phyloP scores from a whole-genome alignment of 495 filamentous ascomycete genomes.

The Daldinia vernicosa region DNA sequence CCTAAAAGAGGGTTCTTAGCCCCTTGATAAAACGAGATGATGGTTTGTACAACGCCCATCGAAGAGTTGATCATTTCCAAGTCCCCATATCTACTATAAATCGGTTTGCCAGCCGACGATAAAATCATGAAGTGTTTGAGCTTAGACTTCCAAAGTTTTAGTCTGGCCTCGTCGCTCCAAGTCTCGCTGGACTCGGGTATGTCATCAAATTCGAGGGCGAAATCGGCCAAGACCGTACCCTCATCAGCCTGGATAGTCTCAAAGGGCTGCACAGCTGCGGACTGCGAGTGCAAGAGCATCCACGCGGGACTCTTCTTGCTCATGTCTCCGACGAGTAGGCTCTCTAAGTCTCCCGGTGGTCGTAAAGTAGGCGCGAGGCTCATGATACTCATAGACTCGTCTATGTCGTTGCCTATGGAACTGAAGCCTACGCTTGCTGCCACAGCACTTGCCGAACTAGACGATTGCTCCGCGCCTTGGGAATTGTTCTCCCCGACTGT shows the following conservation, averaged over 20 bases:
- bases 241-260: conserved; percentile 58
- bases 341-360: conserved; percentile 78
- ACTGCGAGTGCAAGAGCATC: conserved; percentile 65
- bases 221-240: conserved; percentile 66
- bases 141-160: conserved; percentile 82
- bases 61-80: conserved; percentile 87
- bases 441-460: conserved; percentile 47
- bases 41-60: conserved; percentile 96
- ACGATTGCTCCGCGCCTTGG: conserved; percentile 22
- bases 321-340: conserved; percentile 76
- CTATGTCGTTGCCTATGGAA: conserved; percentile 59
- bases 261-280: conserved; percentile 66
- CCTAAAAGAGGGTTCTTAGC: conserved; percentile 76
- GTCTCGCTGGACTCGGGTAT: conserved; percentile 69
- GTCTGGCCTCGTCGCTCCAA: conserved; percentile 68
- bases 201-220: conserved; percentile 80
- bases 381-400: conserved; percentile 82
- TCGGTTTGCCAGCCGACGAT: conserved; percentile 96
- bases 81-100: conserved; percentile 94
- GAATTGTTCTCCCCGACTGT: conserved; percentile 53
- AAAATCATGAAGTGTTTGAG: conserved; percentile 97
- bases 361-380: conserved; percentile 82
- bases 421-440: conserved; percentile 44
- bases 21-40: conserved; percentile 94
- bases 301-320: conserved; percentile 67